Conservation (phyloP, 1,139 yeast species). For the Suhomyces chickasaworum region DNA sequence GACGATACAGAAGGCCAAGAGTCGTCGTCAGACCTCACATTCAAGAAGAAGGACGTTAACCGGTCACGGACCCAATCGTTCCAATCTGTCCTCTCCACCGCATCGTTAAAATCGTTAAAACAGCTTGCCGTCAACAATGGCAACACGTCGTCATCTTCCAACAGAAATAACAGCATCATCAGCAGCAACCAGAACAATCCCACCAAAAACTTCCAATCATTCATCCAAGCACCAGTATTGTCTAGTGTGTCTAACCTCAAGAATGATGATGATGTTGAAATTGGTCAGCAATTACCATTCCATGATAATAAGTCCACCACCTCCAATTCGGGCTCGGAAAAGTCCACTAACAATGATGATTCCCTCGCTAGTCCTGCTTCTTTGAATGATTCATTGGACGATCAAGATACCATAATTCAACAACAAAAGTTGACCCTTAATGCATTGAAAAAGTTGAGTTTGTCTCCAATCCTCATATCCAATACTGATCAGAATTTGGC, state of each 20-base stretch:
- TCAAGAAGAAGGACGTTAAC: slow-evolving; percentile 56
- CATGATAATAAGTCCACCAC: slow-evolving; percentile 23
- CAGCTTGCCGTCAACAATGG: slow-evolving; percentile 27
- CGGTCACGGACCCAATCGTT: slow-evolving; percentile 60
- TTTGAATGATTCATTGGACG: slow-evolving; percentile 20
- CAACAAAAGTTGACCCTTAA: slow-evolving; percentile 48
- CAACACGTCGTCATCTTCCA: slow-evolving; percentile 11
- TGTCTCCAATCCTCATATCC: slow-evolving; percentile 41
- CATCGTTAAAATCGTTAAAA: slow-evolving; percentile 53
- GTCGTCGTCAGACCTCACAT: slow-evolving; percentile 34
- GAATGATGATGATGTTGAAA: slow-evolving; percentile 36
- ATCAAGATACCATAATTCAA: slow-evolving; percentile 42
- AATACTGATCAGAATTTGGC: slow-evolving; percentile 20
- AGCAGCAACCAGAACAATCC: slow-evolving; percentile 15
- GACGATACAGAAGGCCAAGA: slow-evolving; percentile 10
- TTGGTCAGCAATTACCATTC: slow-evolving; percentile 50
- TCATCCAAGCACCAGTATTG: slow-evolving; percentile 51
- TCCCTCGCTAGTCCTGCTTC: slow-evolving; percentile 5
- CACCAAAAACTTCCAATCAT: slow-evolving; percentile 46
- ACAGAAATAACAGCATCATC: slow-evolving; percentile 30
- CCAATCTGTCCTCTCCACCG: slow-evolving; percentile 64
- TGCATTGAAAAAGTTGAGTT: slow-evolving; percentile 48
- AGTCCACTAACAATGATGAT: slow-evolving; percentile 9
- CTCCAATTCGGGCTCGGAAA: slow-evolving; percentile 11
- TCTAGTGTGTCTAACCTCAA: slow-evolving; percentile 41